phyloP scores from a whole-genome alignment of 768 basidiomycete species.

The Antrodiella citrinella region DNA sequence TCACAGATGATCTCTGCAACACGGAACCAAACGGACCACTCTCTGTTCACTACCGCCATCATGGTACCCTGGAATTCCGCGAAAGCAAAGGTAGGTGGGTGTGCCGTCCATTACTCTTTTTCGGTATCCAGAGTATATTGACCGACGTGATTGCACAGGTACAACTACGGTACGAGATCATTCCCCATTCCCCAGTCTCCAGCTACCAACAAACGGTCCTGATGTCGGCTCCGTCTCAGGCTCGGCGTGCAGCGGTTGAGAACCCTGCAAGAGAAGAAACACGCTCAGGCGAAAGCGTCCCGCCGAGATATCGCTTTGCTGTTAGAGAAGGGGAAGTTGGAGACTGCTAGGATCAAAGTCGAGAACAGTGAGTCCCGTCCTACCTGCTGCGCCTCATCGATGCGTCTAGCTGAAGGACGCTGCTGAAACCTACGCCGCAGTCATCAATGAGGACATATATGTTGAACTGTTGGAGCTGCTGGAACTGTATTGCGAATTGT shows the following conservation, averaged over 20 bases:
- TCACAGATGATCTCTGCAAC: too few species aligned
- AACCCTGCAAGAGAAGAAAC: slow-evolving; percentile 88
- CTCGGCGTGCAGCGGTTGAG: slow-evolving; percentile 80
- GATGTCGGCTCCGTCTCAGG: slow-evolving; percentile 26
- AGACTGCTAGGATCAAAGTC: slow-evolving; percentile 79
- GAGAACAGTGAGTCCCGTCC: slow-evolving; percentile 59
- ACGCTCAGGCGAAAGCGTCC: slow-evolving; percentile 67
- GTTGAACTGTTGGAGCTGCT: slow-evolving; percentile 86
- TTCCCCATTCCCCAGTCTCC: too few species aligned
- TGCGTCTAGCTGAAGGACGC: slow-evolving; percentile 6
- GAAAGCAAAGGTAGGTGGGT: slow-evolving; percentile 44
- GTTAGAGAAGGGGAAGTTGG: slow-evolving; percentile 70
- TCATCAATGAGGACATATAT: slow-evolving; percentile 81
- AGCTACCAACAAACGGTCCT: too few species aligned
- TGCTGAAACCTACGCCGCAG: slow-evolving; percentile 24
- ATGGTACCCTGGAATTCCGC: slow-evolving; percentile 55
- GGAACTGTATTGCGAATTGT: slow-evolving; percentile 91
- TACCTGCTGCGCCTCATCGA: slow-evolving; percentile 1
- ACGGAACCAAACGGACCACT: too few species aligned
- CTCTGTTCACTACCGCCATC: not conserved
- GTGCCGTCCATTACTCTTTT: too few species aligned
- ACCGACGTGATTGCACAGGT: slow-evolving; percentile 26
- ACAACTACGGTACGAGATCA: slow-evolving; percentile 35
- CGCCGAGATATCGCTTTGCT: slow-evolving; percentile 77
- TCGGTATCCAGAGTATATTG: not conserved